A percentile compares a stretch with the other conserved stretches of the same genome.
phyloP scores from a whole-genome alignment of 2,329 filamentous ascomycete genomes.

The Cladosporium colombiae region DNA sequence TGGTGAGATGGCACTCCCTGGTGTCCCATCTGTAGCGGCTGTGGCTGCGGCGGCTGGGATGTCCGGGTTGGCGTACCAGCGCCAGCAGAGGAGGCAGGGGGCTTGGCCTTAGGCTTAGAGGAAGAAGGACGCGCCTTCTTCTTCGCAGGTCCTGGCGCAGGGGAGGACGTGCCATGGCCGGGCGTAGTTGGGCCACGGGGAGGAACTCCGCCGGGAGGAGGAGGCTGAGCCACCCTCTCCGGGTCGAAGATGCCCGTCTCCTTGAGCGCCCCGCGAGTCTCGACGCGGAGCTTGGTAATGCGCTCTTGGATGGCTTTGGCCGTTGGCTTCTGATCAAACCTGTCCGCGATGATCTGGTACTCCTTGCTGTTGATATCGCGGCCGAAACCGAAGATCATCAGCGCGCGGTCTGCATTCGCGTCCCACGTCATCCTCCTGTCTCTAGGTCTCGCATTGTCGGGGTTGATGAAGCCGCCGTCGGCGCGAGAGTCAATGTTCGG shows the following conservation, averaged over 20 bases:
- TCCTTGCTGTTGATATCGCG: conserved; percentile 19
- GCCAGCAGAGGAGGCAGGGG: background rate
- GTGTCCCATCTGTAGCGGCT: background rate
- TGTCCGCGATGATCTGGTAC: conserved; percentile 19
- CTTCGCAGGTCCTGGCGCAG: background rate
- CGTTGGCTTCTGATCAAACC: conserved; percentile 22
- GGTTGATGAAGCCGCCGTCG: conserved; percentile 7
- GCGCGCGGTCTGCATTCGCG: conserved; percentile 20
- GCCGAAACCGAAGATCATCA: conserved; percentile 21
- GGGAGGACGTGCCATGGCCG: background rate
- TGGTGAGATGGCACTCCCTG: background rate
- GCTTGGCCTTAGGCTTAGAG: background rate
- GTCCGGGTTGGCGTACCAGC: background rate
- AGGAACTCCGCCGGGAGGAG: background rate
- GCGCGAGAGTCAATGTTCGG: background rate
- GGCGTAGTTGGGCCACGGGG: background rate
- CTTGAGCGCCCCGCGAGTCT: background rate
- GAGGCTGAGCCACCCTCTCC: background rate
- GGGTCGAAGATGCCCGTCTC: conserved; percentile 9
- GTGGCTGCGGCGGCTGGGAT: background rate
- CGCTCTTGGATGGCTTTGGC: conserved; percentile 24
- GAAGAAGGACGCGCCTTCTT: background rate
- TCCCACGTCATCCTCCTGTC: conserved; percentile 24
- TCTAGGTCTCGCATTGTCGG: background rate
- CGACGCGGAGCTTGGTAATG: conserved; percentile 23